phyloP scores from a whole-genome alignment of 306 rosid species.

The Vicia faba region DNA sequence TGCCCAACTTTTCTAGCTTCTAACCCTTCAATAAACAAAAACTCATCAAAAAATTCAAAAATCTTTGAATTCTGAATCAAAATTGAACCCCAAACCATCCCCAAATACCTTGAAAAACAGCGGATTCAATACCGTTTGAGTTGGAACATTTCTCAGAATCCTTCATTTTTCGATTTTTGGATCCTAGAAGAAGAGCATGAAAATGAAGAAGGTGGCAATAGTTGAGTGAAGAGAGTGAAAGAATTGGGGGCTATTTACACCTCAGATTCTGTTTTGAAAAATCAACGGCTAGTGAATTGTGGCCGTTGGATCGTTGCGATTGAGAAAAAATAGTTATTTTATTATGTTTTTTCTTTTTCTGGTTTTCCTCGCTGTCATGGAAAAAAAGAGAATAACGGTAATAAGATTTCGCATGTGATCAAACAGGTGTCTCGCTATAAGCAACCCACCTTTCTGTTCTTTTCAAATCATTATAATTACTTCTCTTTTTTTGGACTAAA shows the following conservation, averaged over 20 bases:
- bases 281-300: constrained; percentile 83
- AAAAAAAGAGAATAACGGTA: constrained; percentile 60
- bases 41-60: not conserved
- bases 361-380: not conserved
- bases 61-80: constrained; percentile 5
- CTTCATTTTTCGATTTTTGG: constrained; percentile 50
- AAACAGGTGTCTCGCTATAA: constrained; percentile 12
- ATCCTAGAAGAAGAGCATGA: constrained; percentile 14
- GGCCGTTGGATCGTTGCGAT: constrained; percentile 73
- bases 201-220: constrained; percentile 2
- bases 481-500: too few relatives aligned
- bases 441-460: constrained; percentile 6
- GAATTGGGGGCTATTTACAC: constrained; percentile 43
- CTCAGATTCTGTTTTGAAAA: constrained; percentile 50
- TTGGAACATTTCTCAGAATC: constrained; percentile 51
- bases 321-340: constrained; percentile 3
- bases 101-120: constrained; percentile 50
- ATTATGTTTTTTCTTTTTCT: constrained; percentile 14
- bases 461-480: constrained; percentile 45
- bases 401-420: constrained; percentile 51
- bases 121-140: constrained; percentile 56
- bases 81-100: not conserved
- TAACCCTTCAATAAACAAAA: constrained; percentile 27
- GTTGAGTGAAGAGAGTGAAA: constrained; percentile 24
- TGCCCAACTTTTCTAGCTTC: constrained; percentile 58